phyloP scores from a whole-genome alignment of 1,284 basidiomycete genomes.

The Quambalaria eucalypti region DNA sequence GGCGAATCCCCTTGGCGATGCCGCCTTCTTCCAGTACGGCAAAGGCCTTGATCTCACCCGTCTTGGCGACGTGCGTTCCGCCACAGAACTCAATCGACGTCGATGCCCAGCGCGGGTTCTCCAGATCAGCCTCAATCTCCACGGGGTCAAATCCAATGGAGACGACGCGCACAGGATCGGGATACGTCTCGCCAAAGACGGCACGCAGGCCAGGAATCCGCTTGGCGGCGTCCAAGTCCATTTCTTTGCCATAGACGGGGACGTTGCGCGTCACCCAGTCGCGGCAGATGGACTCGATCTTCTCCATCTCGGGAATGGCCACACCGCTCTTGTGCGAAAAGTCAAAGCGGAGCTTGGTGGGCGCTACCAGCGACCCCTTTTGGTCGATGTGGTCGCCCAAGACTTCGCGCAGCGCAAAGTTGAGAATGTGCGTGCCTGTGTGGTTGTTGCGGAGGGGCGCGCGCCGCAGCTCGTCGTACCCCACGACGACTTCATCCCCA shows the following conservation, averaged over 20 bases:
- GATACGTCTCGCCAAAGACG: constrained; percentile 95
- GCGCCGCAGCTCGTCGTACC: constrained; percentile 70
- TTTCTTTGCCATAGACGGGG: constrained; percentile 76
- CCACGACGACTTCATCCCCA: constrained; percentile 62
- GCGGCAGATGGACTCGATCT: constrained; percentile 74
- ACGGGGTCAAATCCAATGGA: constrained; percentile 77
- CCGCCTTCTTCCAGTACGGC: constrained; percentile 90
- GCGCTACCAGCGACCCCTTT: constrained; percentile 92
- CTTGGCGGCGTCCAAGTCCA: constrained; percentile 69
- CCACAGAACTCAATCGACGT: constrained; percentile 97
- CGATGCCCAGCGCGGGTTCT: constrained; percentile 77
- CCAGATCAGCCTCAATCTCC: constrained; percentile 72
- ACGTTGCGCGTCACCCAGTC: constrained; percentile 87
- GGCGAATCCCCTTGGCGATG: constrained; percentile 93
- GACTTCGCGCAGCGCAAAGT: constrained; percentile 81
- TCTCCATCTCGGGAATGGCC: constrained; percentile 61
- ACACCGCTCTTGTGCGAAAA: constrained; percentile 93
- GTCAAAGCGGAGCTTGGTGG: constrained; percentile 91
- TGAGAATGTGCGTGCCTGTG: constrained; percentile 96
- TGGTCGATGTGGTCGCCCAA: constrained; percentile 96
- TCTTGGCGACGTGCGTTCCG: constrained; percentile 90
- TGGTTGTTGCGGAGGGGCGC: constrained; percentile 96
- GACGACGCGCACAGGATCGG: constrained; percentile 92
- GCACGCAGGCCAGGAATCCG: constrained; percentile 87
- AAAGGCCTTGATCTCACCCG: constrained; percentile 91